Percentiles rank a stretch among this genome's conserved stretches.
phyloP scores from a whole-genome alignment of 2,329 filamentous ascomycete genomes.

The Aspergillus terreus region DNA sequence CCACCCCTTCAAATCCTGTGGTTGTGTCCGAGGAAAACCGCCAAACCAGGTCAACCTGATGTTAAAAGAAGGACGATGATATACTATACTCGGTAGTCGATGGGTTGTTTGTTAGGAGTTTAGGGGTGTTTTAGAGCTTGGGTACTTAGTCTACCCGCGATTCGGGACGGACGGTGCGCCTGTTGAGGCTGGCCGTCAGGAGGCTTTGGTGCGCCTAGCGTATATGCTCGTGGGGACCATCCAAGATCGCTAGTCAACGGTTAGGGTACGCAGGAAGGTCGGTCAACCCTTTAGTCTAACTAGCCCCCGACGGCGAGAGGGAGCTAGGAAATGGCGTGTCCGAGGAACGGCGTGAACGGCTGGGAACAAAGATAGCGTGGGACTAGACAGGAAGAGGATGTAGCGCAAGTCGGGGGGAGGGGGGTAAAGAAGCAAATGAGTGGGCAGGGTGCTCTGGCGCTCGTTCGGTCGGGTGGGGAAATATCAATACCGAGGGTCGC shows the following conservation, averaged over 20 bases:
- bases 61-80: constrained; percentile 18
- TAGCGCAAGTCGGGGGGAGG: constrained; percentile 35
- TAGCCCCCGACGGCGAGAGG: constrained; percentile 7
- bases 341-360: constrained; percentile 30
- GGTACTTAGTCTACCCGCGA: constrained; percentile 33
- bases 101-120: neutral
- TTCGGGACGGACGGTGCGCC: constrained; percentile 26
- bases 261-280: constrained; percentile 13
- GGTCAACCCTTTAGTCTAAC: constrained; percentile 5
- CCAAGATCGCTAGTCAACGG: constrained; percentile 27
- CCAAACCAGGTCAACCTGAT: constrained; percentile 4
- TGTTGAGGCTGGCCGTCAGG: constrained; percentile 18
- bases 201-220: constrained; percentile 32
- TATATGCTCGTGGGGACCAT: constrained; percentile 27
- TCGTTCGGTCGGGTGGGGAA: constrained; percentile 1
- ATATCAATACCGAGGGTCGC: neutral
- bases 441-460: constrained; percentile 22
- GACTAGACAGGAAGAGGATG: constrained; percentile 29
- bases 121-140: constrained; percentile 17
- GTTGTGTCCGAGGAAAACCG: constrained; percentile 6
- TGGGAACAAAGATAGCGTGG: constrained; percentile 21
- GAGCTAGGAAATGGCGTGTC: constrained; percentile 29
- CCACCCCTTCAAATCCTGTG: constrained; percentile 10
- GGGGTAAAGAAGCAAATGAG: constrained; percentile 18
- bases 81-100: constrained; percentile 6